A percentile compares a stretch with the other conserved stretches of the same genome.
Evolutionary conservation across 106 monocot species (phyloP).

Genomic region (Dioscorea zingiberensis): DNA sequence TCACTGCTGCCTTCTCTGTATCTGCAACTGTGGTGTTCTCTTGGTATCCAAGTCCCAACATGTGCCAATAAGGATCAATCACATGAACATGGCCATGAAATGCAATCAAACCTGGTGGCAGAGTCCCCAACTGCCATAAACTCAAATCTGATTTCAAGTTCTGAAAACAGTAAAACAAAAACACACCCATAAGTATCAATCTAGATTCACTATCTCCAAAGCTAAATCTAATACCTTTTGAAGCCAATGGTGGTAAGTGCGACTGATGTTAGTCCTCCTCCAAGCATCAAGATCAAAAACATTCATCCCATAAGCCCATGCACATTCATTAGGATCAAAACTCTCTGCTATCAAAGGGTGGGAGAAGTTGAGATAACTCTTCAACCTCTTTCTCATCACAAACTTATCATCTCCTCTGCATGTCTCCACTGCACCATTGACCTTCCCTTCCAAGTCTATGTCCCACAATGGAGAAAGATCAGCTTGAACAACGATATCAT

Average conservation of each 20-base stretch:
- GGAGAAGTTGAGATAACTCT: conserved; percentile 48
- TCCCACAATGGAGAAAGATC: conserved; percentile 48
- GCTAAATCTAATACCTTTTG: conserved; percentile 30
- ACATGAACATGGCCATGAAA: conserved; percentile 68
- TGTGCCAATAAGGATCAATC: conserved; percentile 79
- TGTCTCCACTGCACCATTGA: conserved; percentile 42
- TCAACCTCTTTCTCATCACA: conserved; percentile 44
- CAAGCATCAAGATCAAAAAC: conserved; percentile 45
- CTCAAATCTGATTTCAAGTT: conserved; percentile 76
- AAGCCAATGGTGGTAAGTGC: conserved; percentile 62
- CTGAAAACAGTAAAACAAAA: conserved; percentile 16
- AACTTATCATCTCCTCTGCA: conserved; percentile 31
- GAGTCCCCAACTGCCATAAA: conserved; percentile 78
- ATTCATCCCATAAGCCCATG: conserved; percentile 55
- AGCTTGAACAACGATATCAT: conserved; percentile 36
- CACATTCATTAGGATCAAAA: conserved; percentile 38
- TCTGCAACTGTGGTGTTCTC: conserved; percentile 50
- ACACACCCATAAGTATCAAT: not conserved
- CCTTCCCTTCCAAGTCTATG: conserved; percentile 31
- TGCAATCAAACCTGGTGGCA: conserved; percentile 75
- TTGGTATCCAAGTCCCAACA: conserved; percentile 80
- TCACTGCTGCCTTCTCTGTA: conserved; percentile 53
- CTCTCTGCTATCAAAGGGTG: conserved; percentile 25
- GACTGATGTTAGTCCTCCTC: conserved; percentile 51
- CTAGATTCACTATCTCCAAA: not conserved